Base-by-base conservation (phyloP, 768 basidiomycete species). In the Rhodosporidiobolus sp. region DNA sequence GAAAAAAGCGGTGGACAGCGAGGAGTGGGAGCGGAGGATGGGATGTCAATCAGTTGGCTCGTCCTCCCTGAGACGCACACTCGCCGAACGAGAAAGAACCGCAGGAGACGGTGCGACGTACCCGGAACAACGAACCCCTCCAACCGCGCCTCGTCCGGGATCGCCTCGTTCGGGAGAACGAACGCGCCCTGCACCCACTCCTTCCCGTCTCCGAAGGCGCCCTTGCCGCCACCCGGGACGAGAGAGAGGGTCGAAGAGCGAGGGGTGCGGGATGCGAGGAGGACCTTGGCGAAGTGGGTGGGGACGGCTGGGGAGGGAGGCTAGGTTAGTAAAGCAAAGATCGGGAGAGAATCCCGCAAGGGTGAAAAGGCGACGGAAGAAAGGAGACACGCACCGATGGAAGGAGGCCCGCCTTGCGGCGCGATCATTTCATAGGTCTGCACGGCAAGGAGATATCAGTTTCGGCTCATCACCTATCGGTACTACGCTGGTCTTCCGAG, bases 231-330 rank as follows among this genome's bases (percentile, higher is more conserved):
- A 28, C 7, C 22, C 32, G 62, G 30, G n/a, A 45, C 16, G 58
- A 63, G 53, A 16, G 65, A 30, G 45, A 52, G 61, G 10, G 60
- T 32, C 28, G 75, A 57, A 4, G 30, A 48, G 16, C 32, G 26
- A 12, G 77, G 11, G 88, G 91, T 1, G 85, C 88, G 48, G 86
- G 85, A 17, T 90, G 89, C 1, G 90, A 97, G 84, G 32, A 97
- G 88, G 45, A 97, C 94, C 81, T 98, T 98, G 45, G 95, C 94
- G 80, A 98, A 98, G 80, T 99, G 96, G 10, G 96, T 98, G 3
- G 96, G 96, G 26, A 99, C 96, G 60, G 91, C 85, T 86, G 86
- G 19, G 48, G 26, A 30, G 49, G 58, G 16, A 56, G 30, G 30
- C 38, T 14, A 1, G 52, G 35, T 28, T n/a, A 20, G n/a, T n/a